These are phyloP conservation scores for Flaveria bidentis DNA, from an alignment of 129 eudicot species.

Conservation along the genomic window DNA sequence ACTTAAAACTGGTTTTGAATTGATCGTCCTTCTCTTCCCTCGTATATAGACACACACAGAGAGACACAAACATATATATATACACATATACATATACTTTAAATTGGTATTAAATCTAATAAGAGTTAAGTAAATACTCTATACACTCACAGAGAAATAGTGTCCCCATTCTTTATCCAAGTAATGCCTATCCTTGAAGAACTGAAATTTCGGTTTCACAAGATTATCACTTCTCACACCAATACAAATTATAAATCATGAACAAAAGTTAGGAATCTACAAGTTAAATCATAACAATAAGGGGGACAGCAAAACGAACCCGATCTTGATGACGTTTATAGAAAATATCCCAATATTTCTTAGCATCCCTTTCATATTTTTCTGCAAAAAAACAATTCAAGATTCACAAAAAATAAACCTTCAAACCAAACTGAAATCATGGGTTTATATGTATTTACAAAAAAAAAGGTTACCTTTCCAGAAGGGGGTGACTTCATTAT, in stretches of 20 bases:
- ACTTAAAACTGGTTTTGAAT: neutral
- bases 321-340: constrained; percentile 93
- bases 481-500: constrained; percentile 73
- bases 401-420: neutral
- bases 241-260: neutral
- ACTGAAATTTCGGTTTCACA: constrained; percentile 42
- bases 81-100: neutral
- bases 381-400: constrained; percentile 47
- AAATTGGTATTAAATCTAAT: neutral
- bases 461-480: constrained; percentile 70
- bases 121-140: constrained; percentile 15
- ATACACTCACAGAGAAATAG: constrained; percentile 75
- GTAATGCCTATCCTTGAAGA: constrained; percentile 95
- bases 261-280: no score
- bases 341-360: constrained; percentile 89
- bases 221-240: neutral
- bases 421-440: neutral
- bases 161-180: constrained; percentile 99
- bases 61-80: neutral
- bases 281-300: neutral
- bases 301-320: constrained; percentile 41
- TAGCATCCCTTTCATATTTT: constrained; percentile 92
- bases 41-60: neutral
- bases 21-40: neutral
- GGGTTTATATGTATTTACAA: neutral